These are phyloP conservation scores for Albophoma yamanashiensis DNA, from an alignment of 2,329 filamentous ascomycete genomes.

Conservation along the genomic window DNA sequence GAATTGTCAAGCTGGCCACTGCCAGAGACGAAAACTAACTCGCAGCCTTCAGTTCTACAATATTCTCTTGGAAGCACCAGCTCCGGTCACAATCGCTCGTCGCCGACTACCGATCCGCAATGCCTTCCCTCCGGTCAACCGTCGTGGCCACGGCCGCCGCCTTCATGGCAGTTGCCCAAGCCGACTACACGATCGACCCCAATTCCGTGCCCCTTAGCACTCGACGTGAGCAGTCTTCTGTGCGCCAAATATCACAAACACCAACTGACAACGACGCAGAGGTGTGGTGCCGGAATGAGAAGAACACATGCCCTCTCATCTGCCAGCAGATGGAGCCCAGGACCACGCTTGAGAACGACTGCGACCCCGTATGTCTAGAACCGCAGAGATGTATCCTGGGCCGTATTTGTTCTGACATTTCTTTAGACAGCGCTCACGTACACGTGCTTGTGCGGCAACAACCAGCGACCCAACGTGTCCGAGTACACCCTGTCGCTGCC, in stretches of 20 bases:
- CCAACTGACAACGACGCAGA: slow-evolving; percentile 26
- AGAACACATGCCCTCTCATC: slow-evolving; percentile 57
- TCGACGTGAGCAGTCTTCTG: slow-evolving; percentile 33
- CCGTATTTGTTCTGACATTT: background rate
- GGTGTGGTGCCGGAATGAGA: slow-evolving; percentile 56
- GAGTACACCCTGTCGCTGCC: slow-evolving; percentile 72
- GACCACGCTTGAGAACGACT: slow-evolving; percentile 50
- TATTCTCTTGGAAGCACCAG: background rate
- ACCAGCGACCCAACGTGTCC: slow-evolving; percentile 57
- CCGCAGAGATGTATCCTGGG: background rate
- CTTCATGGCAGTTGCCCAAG: slow-evolving; percentile 40
- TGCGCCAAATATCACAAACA: background rate
- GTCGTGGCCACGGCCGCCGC: slow-evolving; percentile 43
- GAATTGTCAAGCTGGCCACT: too few relatives aligned
- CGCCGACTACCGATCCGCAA: slow-evolving; percentile 18
- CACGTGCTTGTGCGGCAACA: slow-evolving; percentile 60
- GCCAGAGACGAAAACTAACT: background rate
- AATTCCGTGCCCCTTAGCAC: slow-evolving; percentile 39
- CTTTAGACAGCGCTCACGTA: slow-evolving; percentile 51
- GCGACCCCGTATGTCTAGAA: slow-evolving; percentile 45
- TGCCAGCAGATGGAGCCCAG: slow-evolving; percentile 49
- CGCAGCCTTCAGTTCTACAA: background rate
- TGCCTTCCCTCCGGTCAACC: slow-evolving; percentile 44
- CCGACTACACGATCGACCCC: slow-evolving; percentile 53
- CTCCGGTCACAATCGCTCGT: background rate